Conservation (phyloP, 441 rosid species). For the Adansonia madagascariensis region DNA sequence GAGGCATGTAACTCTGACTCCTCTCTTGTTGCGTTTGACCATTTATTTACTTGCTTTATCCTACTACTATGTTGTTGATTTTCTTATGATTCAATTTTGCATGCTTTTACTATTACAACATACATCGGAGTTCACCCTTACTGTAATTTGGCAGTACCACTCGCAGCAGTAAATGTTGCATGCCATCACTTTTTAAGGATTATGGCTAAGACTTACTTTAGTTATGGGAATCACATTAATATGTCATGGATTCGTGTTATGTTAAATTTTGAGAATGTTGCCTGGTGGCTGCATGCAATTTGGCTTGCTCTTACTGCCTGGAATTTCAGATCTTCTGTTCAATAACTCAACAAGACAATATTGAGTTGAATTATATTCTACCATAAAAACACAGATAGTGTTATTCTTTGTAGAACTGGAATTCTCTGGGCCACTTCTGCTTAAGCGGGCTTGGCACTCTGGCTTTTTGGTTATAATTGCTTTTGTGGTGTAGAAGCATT, state of each 20-base stretch:
- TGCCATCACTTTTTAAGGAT: not conserved
- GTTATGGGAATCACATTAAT: not conserved
- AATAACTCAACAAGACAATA: not conserved
- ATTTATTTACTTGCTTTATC: not conserved
- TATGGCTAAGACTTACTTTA: not conserved
- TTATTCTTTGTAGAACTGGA: not conserved
- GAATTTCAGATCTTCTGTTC: not conserved
- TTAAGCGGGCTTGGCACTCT: not conserved
- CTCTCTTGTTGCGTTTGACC: not conserved
- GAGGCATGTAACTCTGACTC: slow-evolving; percentile 59
- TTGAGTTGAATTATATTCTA: not conserved
- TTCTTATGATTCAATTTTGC: slow-evolving; percentile 9
- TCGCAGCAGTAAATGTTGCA: slow-evolving; percentile 3
- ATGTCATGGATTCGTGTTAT: not conserved
- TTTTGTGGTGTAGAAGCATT: slow-evolving; percentile 8
- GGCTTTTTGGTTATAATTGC: not conserved
- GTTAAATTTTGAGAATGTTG: not conserved
- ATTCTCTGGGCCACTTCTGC: slow-evolving; percentile 5
- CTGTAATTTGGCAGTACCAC: not conserved
- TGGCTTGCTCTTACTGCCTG: not conserved
- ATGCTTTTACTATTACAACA: not conserved
- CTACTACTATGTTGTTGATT: not conserved
- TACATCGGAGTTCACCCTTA: not conserved
- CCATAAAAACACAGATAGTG: not conserved
- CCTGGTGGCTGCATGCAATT: not conserved